phyloP scores from a whole-genome alignment of 225 moss, liverwort and hornwort genomes.

The Marchantia paleacea region DNA sequence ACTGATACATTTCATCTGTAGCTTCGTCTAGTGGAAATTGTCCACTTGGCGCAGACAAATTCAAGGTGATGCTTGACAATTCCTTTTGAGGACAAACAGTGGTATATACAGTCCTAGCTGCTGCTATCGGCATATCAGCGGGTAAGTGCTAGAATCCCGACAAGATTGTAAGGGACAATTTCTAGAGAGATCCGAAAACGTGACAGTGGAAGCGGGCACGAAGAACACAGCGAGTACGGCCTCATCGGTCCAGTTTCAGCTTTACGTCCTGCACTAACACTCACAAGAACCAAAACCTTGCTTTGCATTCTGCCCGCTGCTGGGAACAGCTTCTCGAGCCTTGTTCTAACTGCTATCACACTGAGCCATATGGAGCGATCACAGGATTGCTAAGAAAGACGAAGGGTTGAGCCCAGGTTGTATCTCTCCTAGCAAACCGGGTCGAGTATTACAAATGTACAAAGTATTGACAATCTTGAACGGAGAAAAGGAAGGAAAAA shows the following conservation, averaged over 20 bases:
- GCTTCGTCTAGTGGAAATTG: not conserved
- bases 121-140: not conserved
- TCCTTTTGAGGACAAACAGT: not conserved
- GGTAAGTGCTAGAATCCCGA: not conserved
- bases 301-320: not conserved
- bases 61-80: not conserved
- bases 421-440: conserved; percentile 27
- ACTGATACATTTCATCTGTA: conserved; percentile 1
- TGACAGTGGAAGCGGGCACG: not conserved
- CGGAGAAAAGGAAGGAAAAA: conserved; percentile 14
- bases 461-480: conserved; percentile 15
- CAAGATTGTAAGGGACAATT: not conserved
- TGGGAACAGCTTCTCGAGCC: not conserved
- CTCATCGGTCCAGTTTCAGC: conserved; percentile 1
- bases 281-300: not conserved
- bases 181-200: not conserved
- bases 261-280: not conserved
- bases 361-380: conserved; percentile 11
- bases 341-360: not conserved
- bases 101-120: conserved; percentile 2
- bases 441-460: conserved; percentile 16
- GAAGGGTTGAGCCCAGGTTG: conserved; percentile 27
- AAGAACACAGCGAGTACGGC: not conserved
- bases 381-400: conserved; percentile 25
- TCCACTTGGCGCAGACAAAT: not conserved